phyloP scores from a whole-genome alignment of 202 grass and related monocot genomes.

The Sporobolus alterniflorus region DNA sequence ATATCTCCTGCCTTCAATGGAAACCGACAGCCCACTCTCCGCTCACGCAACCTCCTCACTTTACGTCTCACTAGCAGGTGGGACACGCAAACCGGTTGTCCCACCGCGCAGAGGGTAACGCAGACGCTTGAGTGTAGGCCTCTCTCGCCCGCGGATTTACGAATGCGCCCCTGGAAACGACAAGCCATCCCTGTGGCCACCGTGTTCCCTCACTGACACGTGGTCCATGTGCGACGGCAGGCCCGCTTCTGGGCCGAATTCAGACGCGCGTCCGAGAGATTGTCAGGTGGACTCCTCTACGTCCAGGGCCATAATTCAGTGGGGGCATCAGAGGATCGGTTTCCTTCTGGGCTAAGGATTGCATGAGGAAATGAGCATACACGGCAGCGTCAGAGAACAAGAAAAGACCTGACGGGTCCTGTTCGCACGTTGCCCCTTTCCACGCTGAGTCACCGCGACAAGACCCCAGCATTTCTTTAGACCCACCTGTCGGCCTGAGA shows the following conservation, averaged over 20 bases:
- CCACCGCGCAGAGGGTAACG: neutral
- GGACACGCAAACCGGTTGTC: accelerated
- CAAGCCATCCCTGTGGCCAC: conserved; percentile 9
- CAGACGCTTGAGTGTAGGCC: no score
- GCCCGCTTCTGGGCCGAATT: neutral
- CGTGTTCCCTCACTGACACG: conserved; percentile 7
- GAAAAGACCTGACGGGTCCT: conserved; percentile 24
- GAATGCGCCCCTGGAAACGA: neutral
- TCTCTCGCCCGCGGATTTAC: neutral
- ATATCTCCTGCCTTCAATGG: neutral
- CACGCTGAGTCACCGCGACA: neutral
- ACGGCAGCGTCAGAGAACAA: conserved; percentile 30
- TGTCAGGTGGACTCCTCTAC: no score
- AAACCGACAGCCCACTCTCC: neutral
- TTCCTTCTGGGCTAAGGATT: no score
- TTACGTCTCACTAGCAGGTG: neutral
- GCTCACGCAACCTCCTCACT: neutral
- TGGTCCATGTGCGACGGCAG: neutral
- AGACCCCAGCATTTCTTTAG: neutral
- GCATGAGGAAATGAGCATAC: no score
- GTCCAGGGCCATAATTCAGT: no score
- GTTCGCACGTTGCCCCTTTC: neutral
- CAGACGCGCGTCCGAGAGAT: no score
- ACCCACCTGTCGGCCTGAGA: neutral
- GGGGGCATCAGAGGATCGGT: no score